Evolutionary conservation across 1,284 basidiomycete genomes (phyloP), one percentile per base, ranked within the genome.

Genomic region (Cystobasidiaceae sp.): DNA sequence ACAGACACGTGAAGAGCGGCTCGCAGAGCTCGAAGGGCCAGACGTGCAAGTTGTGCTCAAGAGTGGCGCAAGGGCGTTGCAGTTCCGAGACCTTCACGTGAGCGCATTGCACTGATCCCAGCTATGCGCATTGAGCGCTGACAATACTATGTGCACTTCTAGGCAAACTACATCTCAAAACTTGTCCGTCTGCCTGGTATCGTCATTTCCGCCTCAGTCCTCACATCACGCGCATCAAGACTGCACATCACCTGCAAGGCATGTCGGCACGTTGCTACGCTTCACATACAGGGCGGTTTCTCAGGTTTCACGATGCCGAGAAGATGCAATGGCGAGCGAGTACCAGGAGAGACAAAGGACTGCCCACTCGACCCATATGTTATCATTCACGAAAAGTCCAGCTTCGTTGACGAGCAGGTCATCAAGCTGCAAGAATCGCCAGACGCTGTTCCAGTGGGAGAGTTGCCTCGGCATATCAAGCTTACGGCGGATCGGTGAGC

Each of bases 361-460:
- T 99, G 96, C 75, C 92, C 93, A 0, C 79, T 97, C 60, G 96
- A 99, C 75, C 96, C 96, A 0, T 99, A 93, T 78, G 82, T 94
- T 50, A 96, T 99, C 73, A 82, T 98, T 11, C 96, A 99, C 78
- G 89, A 93, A 60, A 90, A 92, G 77, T 98, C 92, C 57, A 81
- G 83, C 4, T 99, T 98, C 75, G 88, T 94, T 28, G 96, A 99
- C 76, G 90, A 93, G 73, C 96, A 99, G 78, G 90, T 86, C 6
- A 83, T 99, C 73, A 99, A 99, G 77, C 83, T 99, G 15, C 96
- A 99, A 77, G 96, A 99, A 79, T 93, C 94, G 6, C 96, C 96
- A 0, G 96, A 99, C 77, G 97, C 97, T 92, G 96, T 99, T 0
- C 96, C 96, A 2, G 93, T 98, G 23, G 96, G 96, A 81, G 96